Base-by-base conservation (phyloP, 306 rosid genomes). In the Herpetospermum pedunculosum region DNA sequence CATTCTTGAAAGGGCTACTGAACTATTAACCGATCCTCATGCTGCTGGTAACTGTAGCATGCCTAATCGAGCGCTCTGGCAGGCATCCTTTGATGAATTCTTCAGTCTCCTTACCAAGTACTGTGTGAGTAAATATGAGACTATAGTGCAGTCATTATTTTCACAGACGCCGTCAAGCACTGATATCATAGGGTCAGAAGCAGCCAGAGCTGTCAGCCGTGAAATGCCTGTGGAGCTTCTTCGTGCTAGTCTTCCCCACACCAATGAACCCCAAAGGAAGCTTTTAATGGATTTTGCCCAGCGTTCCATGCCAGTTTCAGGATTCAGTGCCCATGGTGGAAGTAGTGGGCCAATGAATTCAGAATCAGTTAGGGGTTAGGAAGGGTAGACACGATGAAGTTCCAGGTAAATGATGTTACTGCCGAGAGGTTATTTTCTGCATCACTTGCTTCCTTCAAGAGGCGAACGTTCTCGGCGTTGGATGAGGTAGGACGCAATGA, bases 191-290 rank as follows among this genome's bases (percentile, higher is more conserved):
- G 97, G 85, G 62, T 29, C 92, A n/a, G 99, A 92, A 63, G 88
- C 86, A 50, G 85, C 92, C 47, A 85, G 82, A 82, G 87, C 97
- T 37, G 85, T 95, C 52, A 80, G 88, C 60, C 77, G 49, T 69
- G 99, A 95, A 88, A 88, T 95, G 97, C 99, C 99, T 5, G 96
- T 95, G 78, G 99, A 92, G 83, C 96, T 95, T 30, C 77, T 95
- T 21, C 96, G 93, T 6, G 96, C 99, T 3, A 91, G 99, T 80
- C 89, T 95, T 77, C 99, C 97, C 64, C 97, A 95, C 84, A 95
- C 99, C 0, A 82, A 92, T 74, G 99, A 88, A 50, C 86, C 77
- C 48, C 99, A 95, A 84, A 95, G 84, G 70, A 88, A 86, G 83
- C 50, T 78, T 64, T 74, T 95, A 77, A 70, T 90, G 74, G 93